Percentiles rank a stretch among this genome's conserved stretches.
These are phyloP conservation scores for Mycena rebaudengoi DNA, from an alignment of 768 basidiomycete genomes.

Conservation along the genomic window DNA sequence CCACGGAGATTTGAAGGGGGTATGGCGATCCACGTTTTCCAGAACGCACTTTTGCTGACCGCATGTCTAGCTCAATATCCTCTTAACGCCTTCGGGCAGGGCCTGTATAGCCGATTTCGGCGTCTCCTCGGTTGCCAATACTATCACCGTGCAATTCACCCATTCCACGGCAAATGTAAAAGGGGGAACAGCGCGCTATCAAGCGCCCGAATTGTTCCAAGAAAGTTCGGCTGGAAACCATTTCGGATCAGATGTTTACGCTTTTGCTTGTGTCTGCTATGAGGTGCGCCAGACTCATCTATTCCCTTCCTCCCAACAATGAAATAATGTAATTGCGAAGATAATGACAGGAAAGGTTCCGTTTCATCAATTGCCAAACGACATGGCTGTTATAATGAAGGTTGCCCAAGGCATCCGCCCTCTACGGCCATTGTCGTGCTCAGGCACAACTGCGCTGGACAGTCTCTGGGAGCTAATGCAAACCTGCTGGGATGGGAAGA, in stretches of 20 bases:
- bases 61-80: slow-evolving; percentile 50
- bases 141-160: slow-evolving; percentile 25
- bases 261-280: slow-evolving; percentile 49
- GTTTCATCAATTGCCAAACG: slow-evolving; percentile 6
- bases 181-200: slow-evolving; percentile 43
- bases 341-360: slow-evolving; percentile 14
- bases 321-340: not conserved
- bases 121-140: slow-evolving; percentile 40
- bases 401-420: slow-evolving; percentile 1
- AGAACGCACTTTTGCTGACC: not conserved
- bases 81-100: slow-evolving; percentile 47
- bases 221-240: slow-evolving; percentile 18
- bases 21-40: not conserved
- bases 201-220: slow-evolving; percentile 47
- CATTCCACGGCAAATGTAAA: slow-evolving; percentile 23
- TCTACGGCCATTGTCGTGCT: not conserved
- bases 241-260: slow-evolving; percentile 47
- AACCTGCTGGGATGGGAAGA: slow-evolving; percentile 3
- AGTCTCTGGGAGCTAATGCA: slow-evolving; percentile 10
- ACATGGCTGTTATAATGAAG: slow-evolving; percentile 4
- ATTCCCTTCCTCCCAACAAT: not conserved
- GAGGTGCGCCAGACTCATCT: slow-evolving; percentile 30
- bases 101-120: slow-evolving; percentile 64
- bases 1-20: slow-evolving; percentile 34
- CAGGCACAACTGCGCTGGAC: not conserved